Evolutionary conservation across 192 early-diverging fungal species (phyloP).

Genomic region (Linnemannia hyalina): DNA sequence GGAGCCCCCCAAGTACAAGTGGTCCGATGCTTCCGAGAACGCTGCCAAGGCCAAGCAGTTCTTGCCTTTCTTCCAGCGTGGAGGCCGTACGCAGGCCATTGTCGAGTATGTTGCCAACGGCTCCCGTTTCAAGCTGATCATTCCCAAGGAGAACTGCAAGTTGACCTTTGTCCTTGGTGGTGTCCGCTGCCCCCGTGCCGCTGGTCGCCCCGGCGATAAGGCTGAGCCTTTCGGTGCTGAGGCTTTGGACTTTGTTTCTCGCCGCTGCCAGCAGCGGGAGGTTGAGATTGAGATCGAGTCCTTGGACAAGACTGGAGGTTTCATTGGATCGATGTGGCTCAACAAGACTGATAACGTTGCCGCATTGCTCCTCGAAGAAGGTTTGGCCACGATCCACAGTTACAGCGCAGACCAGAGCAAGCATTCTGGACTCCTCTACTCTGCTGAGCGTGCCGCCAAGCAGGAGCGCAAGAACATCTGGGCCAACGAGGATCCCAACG

Average conservation of each 20-base stretch:
- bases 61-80: conserved; percentile 85
- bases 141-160: conserved; percentile 88
- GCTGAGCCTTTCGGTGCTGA: conserved; percentile 91
- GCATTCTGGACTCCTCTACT: conserved; percentile 74
- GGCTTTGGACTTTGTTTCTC: conserved; percentile 77
- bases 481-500: conserved; percentile 59
- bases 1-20: conserved; percentile 78
- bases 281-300: conserved; percentile 92
- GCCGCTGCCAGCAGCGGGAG: conserved; percentile 87
- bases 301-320: conserved; percentile 92
- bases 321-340: conserved; percentile 89
- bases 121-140: conserved; percentile 83
- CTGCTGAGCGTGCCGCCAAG: conserved; percentile 86
- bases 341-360: conserved; percentile 78
- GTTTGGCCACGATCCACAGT: conserved; percentile 87
- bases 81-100: conserved; percentile 81
- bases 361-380: conserved; percentile 79
- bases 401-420: conserved; percentile 89
- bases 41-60: conserved; percentile 88
- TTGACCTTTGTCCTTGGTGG: conserved; percentile 90
- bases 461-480: conserved; percentile 67
- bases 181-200: conserved; percentile 86
- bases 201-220: conserved; percentile 74
- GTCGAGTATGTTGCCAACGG: conserved; percentile 91
- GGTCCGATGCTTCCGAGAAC: conserved; percentile 86